phyloP scores from a whole-genome alignment of 352 stramenopile genomes.

The Thalassiosira oceanica region DNA sequence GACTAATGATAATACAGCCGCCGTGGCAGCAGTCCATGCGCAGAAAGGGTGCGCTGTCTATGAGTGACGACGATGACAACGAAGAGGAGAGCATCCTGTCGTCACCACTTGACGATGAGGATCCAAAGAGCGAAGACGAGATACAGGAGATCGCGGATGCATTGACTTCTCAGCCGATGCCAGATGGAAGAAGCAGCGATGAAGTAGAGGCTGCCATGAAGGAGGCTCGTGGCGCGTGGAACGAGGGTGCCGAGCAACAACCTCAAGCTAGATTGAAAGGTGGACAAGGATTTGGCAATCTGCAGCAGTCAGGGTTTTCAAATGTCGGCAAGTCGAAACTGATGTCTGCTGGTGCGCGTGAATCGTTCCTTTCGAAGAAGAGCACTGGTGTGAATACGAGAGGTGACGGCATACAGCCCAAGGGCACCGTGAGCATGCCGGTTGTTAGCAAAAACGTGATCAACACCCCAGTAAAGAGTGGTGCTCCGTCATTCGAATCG shows the following conservation, averaged over 20 bases:
- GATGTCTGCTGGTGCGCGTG: background rate
- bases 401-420: background rate
- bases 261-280: no score
- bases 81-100: background rate
- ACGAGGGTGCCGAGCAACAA: background rate
- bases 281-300: background rate
- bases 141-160: background rate
- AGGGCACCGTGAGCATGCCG: background rate
- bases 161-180: background rate
- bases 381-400: background rate
- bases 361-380: background rate
- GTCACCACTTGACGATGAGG: background rate
- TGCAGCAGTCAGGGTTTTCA: background rate
- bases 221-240: background rate
- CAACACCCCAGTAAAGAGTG: background rate
- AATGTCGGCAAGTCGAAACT: background rate
- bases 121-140: background rate
- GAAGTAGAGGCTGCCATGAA: background rate
- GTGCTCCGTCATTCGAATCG: background rate
- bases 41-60: background rate
- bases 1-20: background rate
- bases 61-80: background rate
- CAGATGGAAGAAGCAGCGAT: background rate
- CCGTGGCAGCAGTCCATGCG: background rate
- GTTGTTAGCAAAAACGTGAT: background rate